These are phyloP conservation scores for Pseudozyma sp. DNA, from an alignment of 1,284 basidiomycete genomes.

Conservation along the genomic window DNA sequence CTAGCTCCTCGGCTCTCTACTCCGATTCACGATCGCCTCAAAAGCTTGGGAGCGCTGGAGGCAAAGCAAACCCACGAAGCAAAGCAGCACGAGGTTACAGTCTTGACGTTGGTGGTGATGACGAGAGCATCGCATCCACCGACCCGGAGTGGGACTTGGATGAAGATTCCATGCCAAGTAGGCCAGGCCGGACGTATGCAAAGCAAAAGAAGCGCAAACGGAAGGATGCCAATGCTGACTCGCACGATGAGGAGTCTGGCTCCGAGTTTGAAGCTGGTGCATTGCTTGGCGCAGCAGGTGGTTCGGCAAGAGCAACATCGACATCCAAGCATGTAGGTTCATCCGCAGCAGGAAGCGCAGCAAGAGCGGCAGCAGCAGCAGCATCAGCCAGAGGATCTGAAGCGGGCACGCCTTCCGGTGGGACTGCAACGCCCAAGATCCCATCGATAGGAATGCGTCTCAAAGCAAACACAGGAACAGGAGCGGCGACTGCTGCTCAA, in stretches of 20 bases:
- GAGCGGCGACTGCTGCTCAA: constrained; percentile 21
- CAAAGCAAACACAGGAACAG: constrained; percentile 47
- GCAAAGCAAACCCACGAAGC: constrained; percentile 37
- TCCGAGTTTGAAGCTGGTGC: constrained; percentile 52
- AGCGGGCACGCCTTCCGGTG: constrained; percentile 14
- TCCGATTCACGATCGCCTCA: constrained; percentile 27
- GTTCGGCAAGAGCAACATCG: constrained; percentile 13
- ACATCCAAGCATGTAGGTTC: constrained; percentile 26
- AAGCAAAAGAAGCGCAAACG: constrained; percentile 55
- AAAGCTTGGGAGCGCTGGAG: constrained; percentile 19
- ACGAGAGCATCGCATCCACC: constrained; percentile 47
- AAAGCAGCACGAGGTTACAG: constrained; percentile 35
- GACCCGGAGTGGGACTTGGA: constrained; percentile 58
- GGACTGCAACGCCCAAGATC: constrained; percentile 23
- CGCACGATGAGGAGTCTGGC: constrained; percentile 45
- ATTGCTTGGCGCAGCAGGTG: constrained; percentile 22
- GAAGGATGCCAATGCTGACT: constrained; percentile 40
- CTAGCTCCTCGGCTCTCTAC: constrained; percentile 27
- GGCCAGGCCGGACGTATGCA: constrained; percentile 52
- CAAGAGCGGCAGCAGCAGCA: constrained; percentile 19
- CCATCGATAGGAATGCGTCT: constrained; percentile 51
- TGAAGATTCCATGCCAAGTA: constrained; percentile 52
- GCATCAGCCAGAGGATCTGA: constrained; percentile 31
- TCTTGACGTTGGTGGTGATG: constrained; percentile 32
- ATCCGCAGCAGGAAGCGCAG: constrained; percentile 13